These are phyloP conservation scores for Boletus eberwhitei DNA, from an alignment of 768 basidiomycete species.

Conservation along the genomic window DNA sequence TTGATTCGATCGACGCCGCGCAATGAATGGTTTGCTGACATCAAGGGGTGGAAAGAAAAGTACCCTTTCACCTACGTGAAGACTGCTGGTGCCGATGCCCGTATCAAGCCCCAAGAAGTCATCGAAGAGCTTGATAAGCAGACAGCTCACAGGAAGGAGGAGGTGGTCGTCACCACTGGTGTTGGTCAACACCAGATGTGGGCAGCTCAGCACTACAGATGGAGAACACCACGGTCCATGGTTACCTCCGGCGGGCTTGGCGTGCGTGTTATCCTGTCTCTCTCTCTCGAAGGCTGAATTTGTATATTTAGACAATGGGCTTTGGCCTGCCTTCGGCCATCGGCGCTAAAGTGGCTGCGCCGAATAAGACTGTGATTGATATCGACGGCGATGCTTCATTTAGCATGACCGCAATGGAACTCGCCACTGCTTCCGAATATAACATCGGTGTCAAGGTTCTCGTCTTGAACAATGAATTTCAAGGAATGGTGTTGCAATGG, in stretches of 20 bases:
- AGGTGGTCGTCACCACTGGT: constrained; percentile 87
- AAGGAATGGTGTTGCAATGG: constrained; percentile 99
- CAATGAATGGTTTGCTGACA: constrained; percentile 77
- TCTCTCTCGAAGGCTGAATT: not conserved
- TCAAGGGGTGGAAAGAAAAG: constrained; percentile 77
- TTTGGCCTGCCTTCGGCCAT: constrained; percentile 94
- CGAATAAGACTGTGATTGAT: constrained; percentile 90
- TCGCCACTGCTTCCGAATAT: constrained; percentile 89
- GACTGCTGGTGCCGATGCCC: constrained; percentile 50
- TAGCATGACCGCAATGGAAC: constrained; percentile 99
- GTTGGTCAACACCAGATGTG: constrained; percentile 99
- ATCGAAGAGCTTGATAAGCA: constrained; percentile 88
- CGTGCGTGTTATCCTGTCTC: constrained; percentile 44
- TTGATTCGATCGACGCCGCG: constrained; percentile 64
- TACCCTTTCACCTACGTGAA: constrained; percentile 90
- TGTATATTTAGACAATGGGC: constrained; percentile 80
- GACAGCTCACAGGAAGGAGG: constrained; percentile 75
- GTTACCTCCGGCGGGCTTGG: constrained; percentile 94
- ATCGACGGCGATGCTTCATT: constrained; percentile 98
- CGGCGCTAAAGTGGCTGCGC: constrained; percentile 95
- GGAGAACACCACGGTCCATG: constrained; percentile 84
- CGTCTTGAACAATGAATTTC: constrained; percentile 94
- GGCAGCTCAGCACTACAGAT: constrained; percentile 93
- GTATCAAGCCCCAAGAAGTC: constrained; percentile 96
- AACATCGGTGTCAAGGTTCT: constrained; percentile 94